Conservation (phyloP, 2,329 filamentous ascomycete species). For the Pseudophaeomoniella oleicola region DNA sequence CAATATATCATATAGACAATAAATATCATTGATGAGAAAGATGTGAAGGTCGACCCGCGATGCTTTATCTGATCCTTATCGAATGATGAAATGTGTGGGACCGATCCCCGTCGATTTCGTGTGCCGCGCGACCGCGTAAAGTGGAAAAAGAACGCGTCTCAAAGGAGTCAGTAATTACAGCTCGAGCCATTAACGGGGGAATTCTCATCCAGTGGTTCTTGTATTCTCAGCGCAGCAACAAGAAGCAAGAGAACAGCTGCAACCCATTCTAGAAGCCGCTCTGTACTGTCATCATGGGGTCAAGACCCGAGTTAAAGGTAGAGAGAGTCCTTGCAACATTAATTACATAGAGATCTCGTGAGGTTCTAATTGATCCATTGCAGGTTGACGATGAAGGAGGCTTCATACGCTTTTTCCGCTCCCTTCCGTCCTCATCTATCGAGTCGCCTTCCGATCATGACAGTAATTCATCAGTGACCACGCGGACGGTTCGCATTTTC, state of each 20-base stretch:
- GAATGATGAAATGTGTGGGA: too few species aligned
- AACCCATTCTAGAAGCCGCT: too few species aligned
- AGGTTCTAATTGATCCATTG: conserved; percentile 4
- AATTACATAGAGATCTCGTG: background rate
- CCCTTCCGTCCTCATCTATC: conserved; percentile 54
- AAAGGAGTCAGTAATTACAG: background rate
- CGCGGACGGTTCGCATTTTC: conserved; percentile 58
- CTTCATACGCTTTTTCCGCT: conserved; percentile 93
- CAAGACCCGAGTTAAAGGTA: conserved; percentile 59
- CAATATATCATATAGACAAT: too few species aligned
- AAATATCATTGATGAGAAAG: too few species aligned
- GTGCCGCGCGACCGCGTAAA: background rate
- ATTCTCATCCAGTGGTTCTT: background rate
- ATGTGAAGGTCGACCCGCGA: too few species aligned
- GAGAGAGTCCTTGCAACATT: conserved; percentile 3
- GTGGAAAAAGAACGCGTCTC: background rate
- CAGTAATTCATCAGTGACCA: conserved; percentile 22
- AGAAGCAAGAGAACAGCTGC: too few species aligned
- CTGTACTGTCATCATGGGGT: conserved; percentile 50
- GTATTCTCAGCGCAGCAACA: background rate
- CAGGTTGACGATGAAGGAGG: conserved; percentile 92
- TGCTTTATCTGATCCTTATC: too few species aligned
- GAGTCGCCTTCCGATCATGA: too few species aligned
- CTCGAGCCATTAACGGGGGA: background rate
- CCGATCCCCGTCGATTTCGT: too few species aligned